Evolutionary conservation across 2,329 filamentous ascomycete genomes (phyloP).

Genomic region (Arthrobotrys megalospora): DNA sequence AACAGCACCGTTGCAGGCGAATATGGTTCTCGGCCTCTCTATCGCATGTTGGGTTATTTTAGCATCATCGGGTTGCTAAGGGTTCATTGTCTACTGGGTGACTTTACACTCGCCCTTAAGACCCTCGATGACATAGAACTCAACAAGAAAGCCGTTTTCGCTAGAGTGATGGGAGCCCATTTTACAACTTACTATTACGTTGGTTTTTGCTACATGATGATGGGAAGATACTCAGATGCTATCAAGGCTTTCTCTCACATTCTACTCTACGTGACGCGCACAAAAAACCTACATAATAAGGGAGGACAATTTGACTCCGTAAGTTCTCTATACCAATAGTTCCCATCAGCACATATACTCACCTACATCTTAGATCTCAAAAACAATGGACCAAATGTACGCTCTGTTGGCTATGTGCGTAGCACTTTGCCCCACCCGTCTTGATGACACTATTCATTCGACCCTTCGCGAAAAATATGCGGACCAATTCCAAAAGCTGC

Average conservation of each 20-base stretch:
- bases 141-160: conserved; percentile 99
- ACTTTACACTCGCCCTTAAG: conserved; percentile 98
- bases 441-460: conserved; percentile 99
- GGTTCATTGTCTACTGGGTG: conserved; percentile 94
- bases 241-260: conserved; percentile 99
- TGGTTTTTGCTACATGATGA: conserved; percentile 99
- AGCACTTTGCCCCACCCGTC: conserved; percentile 94
- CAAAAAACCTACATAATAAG: conserved; percentile 99
- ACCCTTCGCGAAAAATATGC: conserved; percentile 99
- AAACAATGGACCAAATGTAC: conserved; percentile 99
- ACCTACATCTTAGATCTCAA: conserved; percentile 77
- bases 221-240: conserved; percentile 98
- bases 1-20: conserved; percentile 83
- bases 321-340: background rate
- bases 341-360: background rate
- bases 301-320: conserved; percentile 93
- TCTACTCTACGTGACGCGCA: conserved; percentile 96
- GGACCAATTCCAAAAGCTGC: conserved; percentile 95
- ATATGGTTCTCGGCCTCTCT: conserved; percentile 93
- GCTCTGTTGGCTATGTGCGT: conserved; percentile 98
- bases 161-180: conserved; percentile 98
- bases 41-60: conserved; percentile 99
- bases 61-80: conserved; percentile 97
- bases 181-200: conserved; percentile 98
- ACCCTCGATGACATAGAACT: conserved; percentile 99